Evolutionary conservation across 257 asterid species (phyloP).

Genomic region (Lantana camara): DNA sequence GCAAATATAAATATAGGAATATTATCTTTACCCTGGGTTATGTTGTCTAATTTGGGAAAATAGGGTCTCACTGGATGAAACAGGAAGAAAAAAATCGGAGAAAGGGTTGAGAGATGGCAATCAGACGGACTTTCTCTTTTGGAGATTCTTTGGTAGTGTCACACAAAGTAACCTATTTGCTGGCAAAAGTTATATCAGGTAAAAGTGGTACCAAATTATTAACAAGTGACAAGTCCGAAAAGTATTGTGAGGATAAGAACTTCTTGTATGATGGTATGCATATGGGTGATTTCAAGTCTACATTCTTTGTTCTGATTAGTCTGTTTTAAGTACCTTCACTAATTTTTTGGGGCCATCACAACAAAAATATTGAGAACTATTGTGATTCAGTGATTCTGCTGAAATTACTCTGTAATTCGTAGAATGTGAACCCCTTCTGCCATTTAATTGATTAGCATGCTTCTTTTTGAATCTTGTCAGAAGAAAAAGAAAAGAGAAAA

Average conservation of each 20-base stretch:
- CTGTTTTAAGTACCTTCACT: not conserved
- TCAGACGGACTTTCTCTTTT: not conserved
- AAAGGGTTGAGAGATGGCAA: not conserved
- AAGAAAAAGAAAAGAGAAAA: not conserved
- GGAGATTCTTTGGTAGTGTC: slow-evolving; percentile 18
- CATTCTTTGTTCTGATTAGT: slow-evolving; percentile 9
- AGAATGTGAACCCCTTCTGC: too few relatives aligned
- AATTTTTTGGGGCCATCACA: not conserved
- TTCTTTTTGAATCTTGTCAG: not conserved
- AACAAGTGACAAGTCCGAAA: slow-evolving; percentile 5
- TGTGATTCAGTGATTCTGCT: not conserved
- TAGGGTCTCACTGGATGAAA: not conserved
- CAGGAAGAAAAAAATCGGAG: not conserved
- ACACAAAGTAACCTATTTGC: slow-evolving; percentile 21
- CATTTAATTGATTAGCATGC: too few relatives aligned
- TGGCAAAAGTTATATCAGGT: slow-evolving; percentile 29
- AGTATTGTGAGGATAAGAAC: slow-evolving; percentile 33
- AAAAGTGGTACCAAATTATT: slow-evolving; percentile 23
- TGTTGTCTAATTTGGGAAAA: slow-evolving; percentile 3
- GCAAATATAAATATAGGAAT: not conserved
- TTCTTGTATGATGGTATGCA: slow-evolving; percentile 17
- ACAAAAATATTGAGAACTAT: not conserved
- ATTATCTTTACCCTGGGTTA: not conserved
- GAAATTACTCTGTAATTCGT: not conserved
- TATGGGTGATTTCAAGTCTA: slow-evolving; percentile 19